Evolutionary conservation across 371 early-diverging fungal genomes (phyloP).

Genomic region (Thermomucor indicae-seudaticae): DNA sequence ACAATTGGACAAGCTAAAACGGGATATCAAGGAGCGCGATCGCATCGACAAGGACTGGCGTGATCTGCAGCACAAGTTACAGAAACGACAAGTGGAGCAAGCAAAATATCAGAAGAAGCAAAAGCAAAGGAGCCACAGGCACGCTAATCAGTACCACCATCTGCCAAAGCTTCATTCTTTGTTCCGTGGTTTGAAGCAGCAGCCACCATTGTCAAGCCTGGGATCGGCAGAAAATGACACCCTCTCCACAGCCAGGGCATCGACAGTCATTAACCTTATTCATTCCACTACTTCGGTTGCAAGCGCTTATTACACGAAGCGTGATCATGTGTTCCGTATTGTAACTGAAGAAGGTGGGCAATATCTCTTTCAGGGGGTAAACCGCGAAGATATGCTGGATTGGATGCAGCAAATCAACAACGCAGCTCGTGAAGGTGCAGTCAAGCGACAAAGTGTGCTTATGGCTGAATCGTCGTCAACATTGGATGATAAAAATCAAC

Average conservation of each 20-base stretch:
- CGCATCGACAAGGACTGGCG: conserved; percentile 67
- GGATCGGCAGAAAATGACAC: conserved; percentile 1
- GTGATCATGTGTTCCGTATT: conserved; percentile 77
- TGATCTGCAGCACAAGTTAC: conserved; percentile 60
- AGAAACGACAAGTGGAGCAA: conserved; percentile 69
- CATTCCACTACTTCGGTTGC: conserved; percentile 73
- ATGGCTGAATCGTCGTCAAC: conserved; percentile 22
- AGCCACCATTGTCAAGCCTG: conserved; percentile 1
- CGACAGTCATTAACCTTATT: conserved; percentile 77
- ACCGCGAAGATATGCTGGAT: conserved; percentile 68
- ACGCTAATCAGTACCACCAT: conserved; percentile 11
- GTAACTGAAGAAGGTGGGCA: conserved; percentile 85
- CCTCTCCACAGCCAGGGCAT: conserved; percentile 47
- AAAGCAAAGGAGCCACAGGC: conserved; percentile 16
- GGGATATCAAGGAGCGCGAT: conserved; percentile 69
- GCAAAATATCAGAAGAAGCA: conserved; percentile 61
- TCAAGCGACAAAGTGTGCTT: conserved; percentile 52
- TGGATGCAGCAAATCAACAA: conserved; percentile 74
- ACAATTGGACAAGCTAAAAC: conserved; percentile 66
- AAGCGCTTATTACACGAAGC: conserved; percentile 64
- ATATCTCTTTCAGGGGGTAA: conserved; percentile 71
- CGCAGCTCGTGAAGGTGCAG: conserved; percentile 74
- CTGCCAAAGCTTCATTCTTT: conserved; percentile 40
- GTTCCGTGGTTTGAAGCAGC: conserved; percentile 23
- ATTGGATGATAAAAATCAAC: not conserved